Conservation (phyloP, 805 yeast species). For the Metschnikowia proteae region DNA sequence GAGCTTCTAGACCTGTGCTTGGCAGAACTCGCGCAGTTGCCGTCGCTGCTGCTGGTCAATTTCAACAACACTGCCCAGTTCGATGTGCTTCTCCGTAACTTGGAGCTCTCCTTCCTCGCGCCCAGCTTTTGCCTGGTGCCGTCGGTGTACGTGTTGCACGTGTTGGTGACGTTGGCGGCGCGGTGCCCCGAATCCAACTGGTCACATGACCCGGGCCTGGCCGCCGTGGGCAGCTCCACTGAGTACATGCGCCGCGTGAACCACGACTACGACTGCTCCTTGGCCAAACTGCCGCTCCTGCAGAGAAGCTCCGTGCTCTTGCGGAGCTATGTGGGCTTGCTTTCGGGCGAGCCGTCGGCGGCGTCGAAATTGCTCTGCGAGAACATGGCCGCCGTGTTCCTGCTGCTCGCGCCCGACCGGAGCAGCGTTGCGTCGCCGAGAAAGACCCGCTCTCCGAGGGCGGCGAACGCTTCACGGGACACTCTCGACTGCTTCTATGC, state of each 20-base stretch:
- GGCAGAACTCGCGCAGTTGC: conserved; percentile 18
- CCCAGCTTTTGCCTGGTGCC: conserved; percentile 21
- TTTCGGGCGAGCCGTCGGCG: not conserved
- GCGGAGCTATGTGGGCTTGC: conserved; percentile 7
- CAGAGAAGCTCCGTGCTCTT: conserved; percentile 19
- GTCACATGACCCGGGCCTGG: conserved; percentile 20
- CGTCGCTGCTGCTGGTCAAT: conserved; percentile 16
- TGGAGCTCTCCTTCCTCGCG: conserved; percentile 20
- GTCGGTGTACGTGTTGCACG: conserved; percentile 23
- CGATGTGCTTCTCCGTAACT: conserved; percentile 25
- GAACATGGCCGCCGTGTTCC: not conserved
- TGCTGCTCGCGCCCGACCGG: not conserved
- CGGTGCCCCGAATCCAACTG: conserved; percentile 26
- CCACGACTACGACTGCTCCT: conserved; percentile 18
- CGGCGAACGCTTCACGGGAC: not conserved
- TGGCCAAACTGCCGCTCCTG: conserved; percentile 21
- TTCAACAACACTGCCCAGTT: conserved; percentile 27
- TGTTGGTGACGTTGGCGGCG: conserved; percentile 31
- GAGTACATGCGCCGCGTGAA: conserved; percentile 21
- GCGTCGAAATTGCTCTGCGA: not conserved
- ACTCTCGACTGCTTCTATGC: not conserved
- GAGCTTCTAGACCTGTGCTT: conserved; percentile 21
- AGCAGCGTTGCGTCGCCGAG: not conserved
- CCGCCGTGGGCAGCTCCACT: conserved; percentile 21
- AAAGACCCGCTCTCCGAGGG: not conserved